Base-by-base conservation (phyloP, 2,329 filamentous ascomycete species). In the Sarocladium kiliense region DNA sequence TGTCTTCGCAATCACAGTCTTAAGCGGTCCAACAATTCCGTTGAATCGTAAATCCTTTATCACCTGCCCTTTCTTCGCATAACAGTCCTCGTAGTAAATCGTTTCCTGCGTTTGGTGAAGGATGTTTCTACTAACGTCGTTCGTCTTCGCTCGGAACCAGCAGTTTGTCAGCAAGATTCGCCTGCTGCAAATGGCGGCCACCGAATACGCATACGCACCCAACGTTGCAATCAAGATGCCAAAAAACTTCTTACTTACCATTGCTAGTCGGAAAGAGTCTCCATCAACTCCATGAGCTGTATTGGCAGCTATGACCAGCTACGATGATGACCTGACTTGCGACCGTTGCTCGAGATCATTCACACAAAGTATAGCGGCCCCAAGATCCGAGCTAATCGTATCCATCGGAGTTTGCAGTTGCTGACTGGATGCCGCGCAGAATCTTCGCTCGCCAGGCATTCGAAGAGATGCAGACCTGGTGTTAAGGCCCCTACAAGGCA, bases 371-470 rank as follows among this genome's bases (percentile, higher is more conserved):
- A n/a, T 10, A 25, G 7, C n/a, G n/a, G n/a, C n/a, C n/a, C 9
- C 37, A 41, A 41, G 6, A 11, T 10, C 37, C 30, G 30, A 34
- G 30, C 30, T 34, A 9, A 9, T 34, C 9, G 30, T 39, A n/a
- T 18, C 16, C 36, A 10, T 14, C n/a, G 36, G 7, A 39, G 9
- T 9, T 18, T 39, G n/a, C 30, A 32, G 30, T 32, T 45, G 41
- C n/a, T 23, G 18, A 25, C 41, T 25, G 41, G 21, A 4, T 11
- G 23, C 16, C 6, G 18, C 41, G 10, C 23, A 55, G 54, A 50
- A 12, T 55, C 54, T 3, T 55, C 54, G 12, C 32, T 55, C 19
- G 32, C 44, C 11, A 34, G 54, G 36, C 54, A 55, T 21, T 19
- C 42, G 10, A 55, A 51, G 25, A 32, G 54, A 18, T 55, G 54